These are phyloP conservation scores for Plasmodium falciparum DNA, from an alignment of 169 alveolate genomes.

Conservation along the genomic window DNA sequence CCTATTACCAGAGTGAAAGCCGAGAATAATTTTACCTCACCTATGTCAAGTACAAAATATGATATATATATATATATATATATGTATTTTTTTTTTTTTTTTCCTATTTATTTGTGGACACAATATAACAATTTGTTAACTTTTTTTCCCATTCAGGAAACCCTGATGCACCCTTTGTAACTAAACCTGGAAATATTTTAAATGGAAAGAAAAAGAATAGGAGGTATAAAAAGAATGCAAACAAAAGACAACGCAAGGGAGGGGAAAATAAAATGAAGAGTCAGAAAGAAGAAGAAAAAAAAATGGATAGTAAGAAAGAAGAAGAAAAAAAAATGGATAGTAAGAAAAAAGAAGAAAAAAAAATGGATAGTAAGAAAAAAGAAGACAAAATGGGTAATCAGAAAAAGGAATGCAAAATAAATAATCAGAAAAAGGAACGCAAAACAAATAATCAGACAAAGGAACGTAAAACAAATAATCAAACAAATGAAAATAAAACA, in stretches of 20 bases:
- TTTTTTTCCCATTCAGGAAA: not conserved
- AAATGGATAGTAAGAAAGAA: not conserved
- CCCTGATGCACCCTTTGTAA: not conserved
- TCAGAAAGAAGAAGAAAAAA: not conserved
- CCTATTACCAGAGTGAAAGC: conserved; percentile 28
- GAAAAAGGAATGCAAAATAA: not conserved
- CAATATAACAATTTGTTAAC: not conserved
- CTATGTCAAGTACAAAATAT: not conserved
- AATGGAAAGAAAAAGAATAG: not conserved
- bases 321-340: no score
- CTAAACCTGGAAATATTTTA: not conserved
- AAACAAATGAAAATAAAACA: not conserved
- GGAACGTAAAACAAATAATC: not conserved
- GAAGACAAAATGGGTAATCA: not conserved
- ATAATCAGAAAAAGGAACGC: not conserved
- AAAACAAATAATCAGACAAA: not conserved
- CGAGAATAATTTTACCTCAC: conserved; percentile 20
- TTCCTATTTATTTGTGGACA: not conserved
- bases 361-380: not conserved
- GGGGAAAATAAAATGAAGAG: not conserved
- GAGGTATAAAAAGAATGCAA: not conserved
- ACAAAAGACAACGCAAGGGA: no score
- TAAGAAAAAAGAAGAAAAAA: not conserved
- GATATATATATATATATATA: not conserved
- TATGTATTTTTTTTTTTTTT: not conserved